A percentile compares a stretch with the other conserved stretches of the same genome.
These are phyloP conservation scores for Heritiera littoralis DNA, from an alignment of 345 rosid genomes.

Conservation along the genomic window DNA sequence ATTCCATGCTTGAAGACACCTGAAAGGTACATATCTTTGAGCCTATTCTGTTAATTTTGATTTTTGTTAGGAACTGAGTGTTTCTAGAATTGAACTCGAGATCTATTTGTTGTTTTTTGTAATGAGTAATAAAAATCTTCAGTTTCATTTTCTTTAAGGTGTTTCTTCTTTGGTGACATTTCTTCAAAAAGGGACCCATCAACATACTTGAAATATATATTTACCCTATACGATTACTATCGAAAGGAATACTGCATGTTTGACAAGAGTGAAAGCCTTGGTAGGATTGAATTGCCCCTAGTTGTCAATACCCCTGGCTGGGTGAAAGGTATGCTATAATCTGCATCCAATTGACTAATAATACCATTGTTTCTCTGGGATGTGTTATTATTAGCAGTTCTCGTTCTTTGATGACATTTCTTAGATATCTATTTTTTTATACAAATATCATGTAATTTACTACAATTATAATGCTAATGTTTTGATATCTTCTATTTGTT, in stretches of 20 bases:
- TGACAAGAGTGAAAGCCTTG: slow-evolving; percentile 36
- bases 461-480: not conserved
- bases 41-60: not conserved
- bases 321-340: slow-evolving; percentile 74
- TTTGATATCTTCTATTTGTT: slow-evolving; percentile 17
- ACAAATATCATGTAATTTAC: not conserved
- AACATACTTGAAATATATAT: slow-evolving; percentile 62
- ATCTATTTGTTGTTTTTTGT: slow-evolving; percentile 7
- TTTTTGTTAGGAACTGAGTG: not conserved
- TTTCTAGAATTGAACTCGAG: not conserved
- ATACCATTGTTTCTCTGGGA: not conserved
- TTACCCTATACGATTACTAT: slow-evolving; percentile 61
- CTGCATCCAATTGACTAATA: slow-evolving; percentile 9
- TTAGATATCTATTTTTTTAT: not conserved
- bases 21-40: slow-evolving; percentile 56
- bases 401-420: slow-evolving; percentile 12
- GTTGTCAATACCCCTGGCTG: slow-evolving; percentile 93
- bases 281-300: slow-evolving; percentile 59
- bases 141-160: slow-evolving; percentile 40
- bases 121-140: slow-evolving; percentile 11
- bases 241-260: slow-evolving; percentile 43
- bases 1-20: slow-evolving; percentile 93
- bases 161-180: slow-evolving; percentile 84
- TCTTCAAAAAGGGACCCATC: slow-evolving; percentile 88
- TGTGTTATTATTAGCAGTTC: not conserved